Evolutionary conservation across 345 rosid genomes (phyloP).

Genomic region (Aquilaria yunnanensis): DNA sequence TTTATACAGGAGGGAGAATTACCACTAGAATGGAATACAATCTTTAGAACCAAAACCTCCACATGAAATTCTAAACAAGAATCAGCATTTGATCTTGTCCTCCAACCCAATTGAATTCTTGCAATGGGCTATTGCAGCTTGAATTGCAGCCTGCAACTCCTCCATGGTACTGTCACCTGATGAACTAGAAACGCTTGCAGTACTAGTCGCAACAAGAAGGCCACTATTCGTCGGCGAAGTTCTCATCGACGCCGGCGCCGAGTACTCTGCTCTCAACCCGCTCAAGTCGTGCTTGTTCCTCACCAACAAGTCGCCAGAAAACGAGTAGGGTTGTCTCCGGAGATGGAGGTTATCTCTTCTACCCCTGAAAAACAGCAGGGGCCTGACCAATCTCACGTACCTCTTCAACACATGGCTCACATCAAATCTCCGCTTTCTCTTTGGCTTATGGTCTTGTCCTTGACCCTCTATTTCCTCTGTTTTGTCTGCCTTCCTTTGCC

Average conservation of each 20-base stretch:
- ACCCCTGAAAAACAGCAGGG: constrained; percentile 42
- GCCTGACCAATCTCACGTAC: constrained; percentile 52
- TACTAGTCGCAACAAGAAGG: constrained; percentile 30
- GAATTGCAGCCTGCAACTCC: constrained; percentile 93
- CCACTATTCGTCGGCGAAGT: constrained; percentile 89
- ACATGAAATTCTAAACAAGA: neutral
- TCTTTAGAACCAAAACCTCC: neutral
- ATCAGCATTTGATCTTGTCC: constrained; percentile 22
- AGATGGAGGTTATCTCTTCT: constrained; percentile 35
- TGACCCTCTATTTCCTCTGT: constrained; percentile 30
- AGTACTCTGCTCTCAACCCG: constrained; percentile 51
- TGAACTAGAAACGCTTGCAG: constrained; percentile 34
- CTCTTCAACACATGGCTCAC: constrained; percentile 48
- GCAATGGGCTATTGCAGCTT: constrained; percentile 98
- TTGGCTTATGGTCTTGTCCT: constrained; percentile 40
- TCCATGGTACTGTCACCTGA: constrained; percentile 82
- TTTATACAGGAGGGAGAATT: constrained; percentile 7
- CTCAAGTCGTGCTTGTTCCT: constrained; percentile 35
- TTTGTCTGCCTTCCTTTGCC: constrained; percentile 46
- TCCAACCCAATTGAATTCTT: constrained; percentile 70
- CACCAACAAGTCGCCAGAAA: constrained; percentile 36
- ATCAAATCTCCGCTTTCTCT: constrained; percentile 42
- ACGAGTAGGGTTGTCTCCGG: constrained; percentile 40
- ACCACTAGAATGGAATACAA: neutral
- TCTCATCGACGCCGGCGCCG: constrained; percentile 91